Base-by-base conservation (phyloP, 148 eudicot species). In the Camellia granthamiana region DNA sequence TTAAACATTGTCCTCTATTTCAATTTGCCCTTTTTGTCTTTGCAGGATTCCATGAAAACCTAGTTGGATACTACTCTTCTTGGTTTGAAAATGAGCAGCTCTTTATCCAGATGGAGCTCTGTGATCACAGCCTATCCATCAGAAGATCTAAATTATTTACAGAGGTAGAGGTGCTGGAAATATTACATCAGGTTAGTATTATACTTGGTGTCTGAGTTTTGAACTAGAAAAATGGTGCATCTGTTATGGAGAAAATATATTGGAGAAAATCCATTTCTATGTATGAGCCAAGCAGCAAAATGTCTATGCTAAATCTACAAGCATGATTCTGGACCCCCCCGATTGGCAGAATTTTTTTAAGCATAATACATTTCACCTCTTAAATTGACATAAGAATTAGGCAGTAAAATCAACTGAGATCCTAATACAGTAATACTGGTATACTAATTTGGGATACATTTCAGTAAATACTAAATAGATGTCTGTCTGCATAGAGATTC, bases 101-200 rank as follows among this genome's bases (percentile, higher is more conserved):
- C 21, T 92, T 89, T 84, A 94, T 94, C 81, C 98, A 94, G 79
- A 83, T 94, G 93, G 98, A 94, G 86, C 92, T 94, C 49, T 94
- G 97, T 84, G 95, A 94, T 84, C 85, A 74, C 78, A 91, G 90
- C 85, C 87, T 94, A 77, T 87, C 95, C 52, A 69, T 80, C 67
- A 75, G 80, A 21, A 82, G 46, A 43, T 73, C 89, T 79, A 76
- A 80, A 80, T 69, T 83, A 77, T 88, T 68, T n/a, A 76, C 86
- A 7, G 92, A 91, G 79, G 87, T 72, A 74, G 90, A 94, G 61
- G 88, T 87, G 71, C 80, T 92, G 85, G 80, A 81, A 75, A 88
- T 84, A 72, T 75, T 92, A 82, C 82, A 88, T 82, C 98, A 92
- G 94, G 97, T 92, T 82, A 82, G 23, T 49, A 2, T 72, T 61